Base-by-base conservation (phyloP, 1,139 yeast genomes). In the Suhomyces anneliseae region DNA sequence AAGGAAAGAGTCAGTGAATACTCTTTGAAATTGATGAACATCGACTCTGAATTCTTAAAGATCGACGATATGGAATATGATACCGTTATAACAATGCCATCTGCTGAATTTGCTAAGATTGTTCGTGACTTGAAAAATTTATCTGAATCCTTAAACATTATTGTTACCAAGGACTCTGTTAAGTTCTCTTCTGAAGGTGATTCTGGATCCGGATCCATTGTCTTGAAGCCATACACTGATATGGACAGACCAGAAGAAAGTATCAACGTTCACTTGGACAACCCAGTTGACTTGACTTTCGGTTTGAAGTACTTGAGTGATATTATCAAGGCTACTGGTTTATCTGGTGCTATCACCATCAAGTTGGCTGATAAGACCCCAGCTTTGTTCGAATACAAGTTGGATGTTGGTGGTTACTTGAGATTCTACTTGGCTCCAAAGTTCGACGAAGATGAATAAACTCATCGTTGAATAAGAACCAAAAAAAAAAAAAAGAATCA, bases 371-470 rank as follows among this genome's bases (percentile, higher is more conserved):
- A 88, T 61, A 90, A 88, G 66, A 84, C 95, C 19, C 99, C 99
- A 32, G 96, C 97, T 39, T 78, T 90, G 66, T 90, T 93, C 62
- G 98, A 92, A 73, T 93, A 87, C 74, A 87, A 87, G 70, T 78
- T 93, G 66, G 88, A 92, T 55, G 79, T 72, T 35, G 89, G 95
- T 66, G 99, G 99, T 44, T 89, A 89, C 71, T 78, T 93, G 68
- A 86, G 97, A 69, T 93, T 88, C 81, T 93, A 88, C 81, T 81
- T 93, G 70, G 99, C 99, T 59, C 99, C 99, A 51, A 93, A 93
- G 79, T 90, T 90, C 65, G 96, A 87, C 56, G 97, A 89, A 58
- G 96, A 89, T 52, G 95, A 88, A 55, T 83, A 39, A 31, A 15
- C 24, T 29, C 11, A 29, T 29, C n/a, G 7, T 29, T 29, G 32